Evolutionary conservation across 164 flowering plant genomes (phyloP), one percentile per base, ranked within the genome.

Genomic region (Berberis vulgaris): DNA sequence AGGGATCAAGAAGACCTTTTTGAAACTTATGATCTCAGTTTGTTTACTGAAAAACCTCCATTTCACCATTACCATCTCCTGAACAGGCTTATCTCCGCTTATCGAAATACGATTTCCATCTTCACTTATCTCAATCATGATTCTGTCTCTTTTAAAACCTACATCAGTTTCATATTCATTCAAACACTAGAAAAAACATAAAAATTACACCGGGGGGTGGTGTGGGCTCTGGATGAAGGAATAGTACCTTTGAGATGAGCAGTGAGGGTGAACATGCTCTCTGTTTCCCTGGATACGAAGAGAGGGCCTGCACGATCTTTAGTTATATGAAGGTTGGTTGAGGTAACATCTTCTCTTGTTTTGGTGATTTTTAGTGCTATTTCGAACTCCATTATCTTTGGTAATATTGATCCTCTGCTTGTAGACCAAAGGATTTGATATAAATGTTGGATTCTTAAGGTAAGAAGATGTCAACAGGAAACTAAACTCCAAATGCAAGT

Each of bases 351-450:
- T 2, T 81, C 82, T 56, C 71, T 76, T 7, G 77, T 68, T 60
- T 67, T 76, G 5, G 85, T 77, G 61, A 88, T 80, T 71, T 81
- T 88, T 49, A 88, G 76, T 59, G 81, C 85, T 49, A 89, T 63
- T 65, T 84, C 89, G 7, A 84, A 68, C 74, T 64, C 72, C 69
- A 66, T 59, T 40, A 12, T 62, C 55, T 11, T 2, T 50, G 5
- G 9, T 41, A 7, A 5, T 57, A 6, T 41, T 57, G 42, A 57
- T 40, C 45, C 41, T 57, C 45, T 57, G 60, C 2, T 40, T 57
- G 42, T 40, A 42, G 45, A 11, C 7, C 6, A 45, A 57, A 42
- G 60, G 39, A 56, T 56, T 7, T 4, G 11, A 52, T 10, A 52
- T 52, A 52, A 52, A 52, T 52, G 54, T 10, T 52, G n/a, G 13